Evolutionary conservation across 768 basidiomycete species (phyloP).

Genomic region (Amanita pseudoporphyria): DNA sequence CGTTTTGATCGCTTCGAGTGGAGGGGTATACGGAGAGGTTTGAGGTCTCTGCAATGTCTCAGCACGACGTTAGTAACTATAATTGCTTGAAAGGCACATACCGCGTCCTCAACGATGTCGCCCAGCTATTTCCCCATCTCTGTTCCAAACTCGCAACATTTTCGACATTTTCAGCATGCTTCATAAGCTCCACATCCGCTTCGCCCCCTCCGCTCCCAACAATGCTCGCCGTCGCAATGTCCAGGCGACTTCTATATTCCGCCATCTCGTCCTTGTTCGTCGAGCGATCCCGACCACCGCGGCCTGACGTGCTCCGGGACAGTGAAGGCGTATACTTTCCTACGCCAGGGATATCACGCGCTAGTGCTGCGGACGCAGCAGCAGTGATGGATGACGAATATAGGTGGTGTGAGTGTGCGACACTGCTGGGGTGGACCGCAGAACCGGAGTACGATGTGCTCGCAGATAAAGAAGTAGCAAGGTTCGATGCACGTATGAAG

Average conservation of each 20-base stretch:
- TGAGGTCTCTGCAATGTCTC: slow-evolving; percentile 52
- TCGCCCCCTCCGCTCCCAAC: slow-evolving; percentile 54
- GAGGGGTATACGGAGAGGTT: slow-evolving; percentile 84
- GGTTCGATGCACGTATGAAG: slow-evolving; percentile 75
- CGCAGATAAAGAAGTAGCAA: slow-evolving; percentile 56
- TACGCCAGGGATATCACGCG: slow-evolving; percentile 80
- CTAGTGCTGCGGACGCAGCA: slow-evolving; percentile 82
- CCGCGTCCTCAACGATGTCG: slow-evolving; percentile 52
- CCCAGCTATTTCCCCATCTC: slow-evolving; percentile 79
- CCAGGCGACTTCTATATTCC: slow-evolving; percentile 66
- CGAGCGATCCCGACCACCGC: slow-evolving; percentile 49
- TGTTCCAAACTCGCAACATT: slow-evolving; percentile 68
- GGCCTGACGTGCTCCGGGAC: slow-evolving; percentile 32
- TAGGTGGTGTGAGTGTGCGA: slow-evolving; percentile 58
- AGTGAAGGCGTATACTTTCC: slow-evolving; percentile 61
- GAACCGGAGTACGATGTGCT: slow-evolving; percentile 29
- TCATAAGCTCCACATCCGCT: slow-evolving; percentile 62
- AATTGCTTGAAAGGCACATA: slow-evolving; percentile 24
- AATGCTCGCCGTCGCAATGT: slow-evolving; percentile 45
- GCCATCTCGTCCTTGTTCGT: slow-evolving; percentile 69
- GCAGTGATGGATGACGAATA: slow-evolving; percentile 79
- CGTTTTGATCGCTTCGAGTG: slow-evolving; percentile 94
- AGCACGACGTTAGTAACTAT: slow-evolving; percentile 6
- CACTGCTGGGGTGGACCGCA: slow-evolving; percentile 34
- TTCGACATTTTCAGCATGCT: slow-evolving; percentile 46